Percentiles rank a stretch among this genome's conserved stretches.
phyloP scores from a whole-genome alignment of 176 grass and related monocot species.

The Aegilops tauschii region DNA sequence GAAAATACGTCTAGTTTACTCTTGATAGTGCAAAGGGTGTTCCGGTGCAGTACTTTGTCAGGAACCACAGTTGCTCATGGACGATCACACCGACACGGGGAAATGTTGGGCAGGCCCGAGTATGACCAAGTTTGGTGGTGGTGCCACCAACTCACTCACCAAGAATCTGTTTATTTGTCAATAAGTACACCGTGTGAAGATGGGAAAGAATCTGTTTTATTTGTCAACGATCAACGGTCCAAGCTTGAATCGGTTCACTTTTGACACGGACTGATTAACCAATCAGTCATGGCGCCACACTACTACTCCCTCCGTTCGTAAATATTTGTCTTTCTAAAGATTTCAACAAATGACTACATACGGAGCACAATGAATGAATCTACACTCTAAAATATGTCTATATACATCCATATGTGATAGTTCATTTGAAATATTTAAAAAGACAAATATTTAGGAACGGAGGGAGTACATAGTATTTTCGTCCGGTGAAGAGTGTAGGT shows the following conservation, averaged over 20 bases:
- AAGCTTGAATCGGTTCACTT: neutral
- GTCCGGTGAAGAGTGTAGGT: too few relatives aligned
- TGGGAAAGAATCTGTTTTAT: neutral
- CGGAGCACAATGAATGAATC: too few relatives aligned
- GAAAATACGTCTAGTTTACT: too few relatives aligned
- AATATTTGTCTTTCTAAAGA: too few relatives aligned
- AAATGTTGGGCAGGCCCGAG: neutral
- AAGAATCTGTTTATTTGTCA: neutral
- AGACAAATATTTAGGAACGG: too few relatives aligned
- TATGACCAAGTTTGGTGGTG: neutral
- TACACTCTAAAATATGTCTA: too few relatives aligned
- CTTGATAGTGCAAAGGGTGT: neutral
- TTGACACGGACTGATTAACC: neutral
- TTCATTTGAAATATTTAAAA: too few relatives aligned
- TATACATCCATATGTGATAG: too few relatives aligned
- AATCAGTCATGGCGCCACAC: neutral
- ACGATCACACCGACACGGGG: neutral
- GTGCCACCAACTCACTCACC: neutral
- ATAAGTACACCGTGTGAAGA: neutral
- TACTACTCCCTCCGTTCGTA: neutral
- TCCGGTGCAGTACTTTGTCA: neutral
- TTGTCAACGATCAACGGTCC: neutral
- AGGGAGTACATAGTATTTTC: too few relatives aligned
- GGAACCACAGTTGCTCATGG: neutral
- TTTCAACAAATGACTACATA: too few relatives aligned